A percentile compares a stretch with the other conserved stretches of the same genome.
Evolutionary conservation across 2,329 filamentous ascomycete genomes (phyloP).

Genomic region (Furcasterigmium furcatum): DNA sequence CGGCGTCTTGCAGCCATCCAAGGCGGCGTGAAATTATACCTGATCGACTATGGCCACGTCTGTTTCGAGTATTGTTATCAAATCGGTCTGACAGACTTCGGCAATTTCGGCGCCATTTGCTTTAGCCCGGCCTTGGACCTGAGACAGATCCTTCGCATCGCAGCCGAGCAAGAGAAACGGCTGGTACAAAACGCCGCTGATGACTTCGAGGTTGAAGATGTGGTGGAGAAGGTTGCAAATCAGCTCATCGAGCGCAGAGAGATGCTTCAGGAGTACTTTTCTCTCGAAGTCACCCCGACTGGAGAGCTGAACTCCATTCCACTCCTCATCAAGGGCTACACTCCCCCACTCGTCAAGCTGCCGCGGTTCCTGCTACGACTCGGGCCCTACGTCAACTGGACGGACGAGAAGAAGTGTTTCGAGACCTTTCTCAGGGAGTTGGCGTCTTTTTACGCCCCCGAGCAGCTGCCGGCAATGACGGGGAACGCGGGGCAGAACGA

Average conservation of each 20-base stretch:
- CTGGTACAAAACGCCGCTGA: constrained; percentile 35
- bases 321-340: constrained; percentile 84
- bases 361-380: constrained; percentile 84
- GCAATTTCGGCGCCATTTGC: constrained; percentile 83
- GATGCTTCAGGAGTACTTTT: constrained; percentile 93
- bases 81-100: constrained; percentile 89
- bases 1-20: constrained; percentile 91
- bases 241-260: constrained; percentile 74
- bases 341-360: constrained; percentile 79
- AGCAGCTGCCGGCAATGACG: constrained; percentile 62
- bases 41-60: constrained; percentile 88
- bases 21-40: constrained; percentile 84
- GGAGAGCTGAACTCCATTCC: constrained; percentile 80
- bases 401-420: constrained; percentile 81
- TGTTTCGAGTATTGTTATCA: constrained; percentile 95
- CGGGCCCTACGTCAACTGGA: constrained; percentile 87
- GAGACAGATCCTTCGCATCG: constrained; percentile 67
- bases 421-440: constrained; percentile 80
- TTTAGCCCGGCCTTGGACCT: constrained; percentile 76
- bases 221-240: constrained; percentile 61
- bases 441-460: constrained; percentile 86
- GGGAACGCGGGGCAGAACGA: constrained; percentile 17
- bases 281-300: constrained; percentile 72
- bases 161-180: constrained; percentile 65
- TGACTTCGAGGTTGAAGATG: constrained; percentile 63